A percentile compares a stretch with the other conserved stretches of the same genome.
These are phyloP conservation scores for Rhizopogon salebrosus DNA, from an alignment of 768 basidiomycete species.

Conservation along the genomic window DNA sequence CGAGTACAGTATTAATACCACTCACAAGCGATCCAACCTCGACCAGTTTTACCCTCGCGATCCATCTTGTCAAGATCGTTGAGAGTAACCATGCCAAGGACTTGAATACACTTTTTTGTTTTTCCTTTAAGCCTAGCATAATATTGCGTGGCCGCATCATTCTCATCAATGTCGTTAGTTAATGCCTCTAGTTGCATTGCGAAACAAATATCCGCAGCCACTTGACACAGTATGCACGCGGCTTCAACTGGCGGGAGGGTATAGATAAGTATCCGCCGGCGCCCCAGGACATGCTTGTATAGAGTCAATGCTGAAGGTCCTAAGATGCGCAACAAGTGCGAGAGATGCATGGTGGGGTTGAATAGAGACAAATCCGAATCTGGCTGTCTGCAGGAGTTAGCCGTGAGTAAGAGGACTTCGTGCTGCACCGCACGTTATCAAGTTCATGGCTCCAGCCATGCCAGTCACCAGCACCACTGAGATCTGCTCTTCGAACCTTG, in stretches of 20 bases:
- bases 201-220: conserved; percentile 60
- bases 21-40: conserved; percentile 81
- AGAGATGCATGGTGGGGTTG: conserved; percentile 65
- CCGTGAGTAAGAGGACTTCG: not conserved
- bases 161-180: conserved; percentile 14
- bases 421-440: conserved; percentile 36
- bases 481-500: conserved; percentile 42
- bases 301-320: conserved; percentile 76
- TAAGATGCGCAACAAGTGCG: conserved; percentile 70
- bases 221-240: conserved; percentile 63
- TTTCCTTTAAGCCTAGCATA: conserved; percentile 32
- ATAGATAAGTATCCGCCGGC: conserved; percentile 74
- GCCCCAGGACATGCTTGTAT: conserved; percentile 73
- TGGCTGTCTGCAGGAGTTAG: conserved; percentile 6
- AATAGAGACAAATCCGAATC: conserved; percentile 18
- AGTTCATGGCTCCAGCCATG: conserved; percentile 65
- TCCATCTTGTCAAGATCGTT: conserved; percentile 63
- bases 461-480: conserved; percentile 59
- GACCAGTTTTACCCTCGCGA: conserved; percentile 49
- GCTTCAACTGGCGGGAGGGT: conserved; percentile 76
- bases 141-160: conserved; percentile 25
- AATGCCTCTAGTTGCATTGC: conserved; percentile 34
- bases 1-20: conserved; percentile 6
- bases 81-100: conserved; percentile 78
- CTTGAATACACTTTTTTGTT: conserved; percentile 49